Percentiles rank a stretch among this genome's conserved stretches.
These are phyloP conservation scores for Rhodofomes roseus DNA, from an alignment of 1,284 basidiomycete genomes.

Conservation along the genomic window DNA sequence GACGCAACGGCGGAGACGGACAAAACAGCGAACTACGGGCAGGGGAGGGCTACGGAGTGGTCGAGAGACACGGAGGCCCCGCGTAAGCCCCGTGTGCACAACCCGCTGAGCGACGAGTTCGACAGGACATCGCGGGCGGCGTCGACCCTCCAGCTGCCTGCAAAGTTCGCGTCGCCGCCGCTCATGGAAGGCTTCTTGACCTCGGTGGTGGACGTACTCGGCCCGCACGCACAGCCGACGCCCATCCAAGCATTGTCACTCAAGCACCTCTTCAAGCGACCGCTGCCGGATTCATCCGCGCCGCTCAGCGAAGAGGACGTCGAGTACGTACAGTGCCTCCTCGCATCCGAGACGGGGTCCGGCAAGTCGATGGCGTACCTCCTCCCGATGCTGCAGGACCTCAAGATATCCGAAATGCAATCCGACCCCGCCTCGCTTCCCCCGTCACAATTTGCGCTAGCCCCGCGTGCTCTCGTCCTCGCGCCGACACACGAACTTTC, in stretches of 20 bases:
- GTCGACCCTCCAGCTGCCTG: slow-evolving; percentile 22
- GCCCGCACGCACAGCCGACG: slow-evolving; percentile 54
- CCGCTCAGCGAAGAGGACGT: slow-evolving; percentile 10
- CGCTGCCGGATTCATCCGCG: slow-evolving; percentile 1
- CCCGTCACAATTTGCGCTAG: background rate
- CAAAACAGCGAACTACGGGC: background rate
- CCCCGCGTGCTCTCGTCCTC: slow-evolving; percentile 65
- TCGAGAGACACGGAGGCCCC: background rate
- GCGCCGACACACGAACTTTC: slow-evolving; percentile 87
- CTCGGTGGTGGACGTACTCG: slow-evolving; percentile 54
- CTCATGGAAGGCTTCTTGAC: slow-evolving; percentile 58
- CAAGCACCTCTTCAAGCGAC: slow-evolving; percentile 45
- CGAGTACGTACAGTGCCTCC: slow-evolving; percentile 54
- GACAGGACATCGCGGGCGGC: slow-evolving; percentile 29
- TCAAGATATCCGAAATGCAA: slow-evolving; percentile 58
- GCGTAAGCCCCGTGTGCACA: slow-evolving; percentile 19
- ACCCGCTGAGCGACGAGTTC: slow-evolving; percentile 37
- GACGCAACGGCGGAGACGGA: background rate
- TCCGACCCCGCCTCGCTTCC: background rate
- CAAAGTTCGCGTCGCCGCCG: slow-evolving; percentile 60
- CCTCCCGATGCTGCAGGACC: slow-evolving; percentile 72
- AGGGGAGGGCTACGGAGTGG: background rate
- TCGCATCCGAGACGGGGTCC: slow-evolving; percentile 86
- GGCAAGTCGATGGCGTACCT: slow-evolving; percentile 91
- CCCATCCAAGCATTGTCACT: slow-evolving; percentile 74